These are phyloP conservation scores for Boletales sp. DNA, from an alignment of 768 basidiomycete species.

Conservation along the genomic window DNA sequence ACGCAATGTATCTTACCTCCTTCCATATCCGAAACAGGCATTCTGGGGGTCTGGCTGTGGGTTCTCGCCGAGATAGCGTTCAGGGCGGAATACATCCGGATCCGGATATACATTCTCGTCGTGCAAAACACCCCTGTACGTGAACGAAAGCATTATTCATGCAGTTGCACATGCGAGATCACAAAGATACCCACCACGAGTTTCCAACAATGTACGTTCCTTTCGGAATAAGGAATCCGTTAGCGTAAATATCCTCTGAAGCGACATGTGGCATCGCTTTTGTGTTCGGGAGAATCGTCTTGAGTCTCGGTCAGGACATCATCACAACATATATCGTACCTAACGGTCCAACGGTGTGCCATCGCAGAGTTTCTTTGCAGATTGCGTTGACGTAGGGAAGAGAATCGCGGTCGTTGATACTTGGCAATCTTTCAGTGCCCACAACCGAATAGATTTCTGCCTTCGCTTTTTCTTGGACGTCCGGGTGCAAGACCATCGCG, in stretches of 20 bases:
- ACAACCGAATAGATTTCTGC: conserved; percentile 24
- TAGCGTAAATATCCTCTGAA: conserved; percentile 13
- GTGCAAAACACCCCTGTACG: no score
- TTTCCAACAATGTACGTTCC: conserved; percentile 8
- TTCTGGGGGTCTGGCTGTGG: background rate
- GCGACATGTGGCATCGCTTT: conserved; percentile 1
- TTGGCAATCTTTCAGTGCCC: conserved; percentile 18
- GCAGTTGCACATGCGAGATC: no score
- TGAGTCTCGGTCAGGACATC: no score
- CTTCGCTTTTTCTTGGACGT: conserved; percentile 21
- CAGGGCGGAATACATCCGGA: background rate
- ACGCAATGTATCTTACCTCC: no score
- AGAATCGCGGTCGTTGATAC: conserved; percentile 14
- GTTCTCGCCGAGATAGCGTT: background rate
- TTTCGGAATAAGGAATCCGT: conserved; percentile 21
- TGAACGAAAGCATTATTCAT: no score
- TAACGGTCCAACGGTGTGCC: conserved; percentile 15
- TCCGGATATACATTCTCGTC: no score
- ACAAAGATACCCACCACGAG: conserved; percentile 5
- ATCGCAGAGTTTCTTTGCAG: conserved; percentile 22
- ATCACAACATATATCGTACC: conserved; percentile 5
- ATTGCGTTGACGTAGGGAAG: conserved; percentile 26
- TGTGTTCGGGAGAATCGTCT: no score
- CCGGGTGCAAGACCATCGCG: conserved; percentile 22
- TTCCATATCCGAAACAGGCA: background rate